Evolutionary conservation across 805 yeast genomes (phyloP).

Genomic region (Debaryomyces prosopidis): DNA sequence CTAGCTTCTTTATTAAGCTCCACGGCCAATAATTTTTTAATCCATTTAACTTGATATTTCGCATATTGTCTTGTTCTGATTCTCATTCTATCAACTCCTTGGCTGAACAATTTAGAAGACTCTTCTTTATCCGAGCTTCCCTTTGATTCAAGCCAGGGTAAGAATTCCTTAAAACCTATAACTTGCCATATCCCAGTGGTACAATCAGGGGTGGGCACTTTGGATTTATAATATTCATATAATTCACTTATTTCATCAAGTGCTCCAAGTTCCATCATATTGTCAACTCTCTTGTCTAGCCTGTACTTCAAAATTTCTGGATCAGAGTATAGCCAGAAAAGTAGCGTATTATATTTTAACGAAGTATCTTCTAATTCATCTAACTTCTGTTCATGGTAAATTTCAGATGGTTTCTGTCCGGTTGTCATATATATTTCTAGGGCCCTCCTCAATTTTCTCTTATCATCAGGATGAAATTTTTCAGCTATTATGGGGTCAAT

Average conservation of each 20-base stretch:
- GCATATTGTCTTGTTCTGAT: slow-evolving; percentile 84
- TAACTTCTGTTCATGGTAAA: slow-evolving; percentile 61
- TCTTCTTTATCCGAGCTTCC: slow-evolving; percentile 8
- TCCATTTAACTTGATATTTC: slow-evolving; percentile 88
- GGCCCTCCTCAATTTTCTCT: slow-evolving; percentile 74
- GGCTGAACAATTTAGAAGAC: slow-evolving; percentile 26
- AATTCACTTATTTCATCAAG: slow-evolving; percentile 65
- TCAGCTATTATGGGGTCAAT: slow-evolving; percentile 72
- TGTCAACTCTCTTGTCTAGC: slow-evolving; percentile 78
- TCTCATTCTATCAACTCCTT: slow-evolving; percentile 76
- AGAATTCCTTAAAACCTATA: slow-evolving; percentile 87
- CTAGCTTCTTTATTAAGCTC: slow-evolving; percentile 53
- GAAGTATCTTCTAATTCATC: slow-evolving; percentile 44
- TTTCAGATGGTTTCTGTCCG: slow-evolving; percentile 65
- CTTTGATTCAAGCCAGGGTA: slow-evolving; percentile 57
- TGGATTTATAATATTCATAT: slow-evolving; percentile 42
- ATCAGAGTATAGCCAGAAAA: slow-evolving; percentile 82
- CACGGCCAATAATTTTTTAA: slow-evolving; percentile 63
- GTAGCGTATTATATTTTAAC: slow-evolving; percentile 59
- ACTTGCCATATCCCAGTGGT: slow-evolving; percentile 91
- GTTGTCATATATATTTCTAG: slow-evolving; percentile 75
- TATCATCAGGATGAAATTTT: slow-evolving; percentile 92
- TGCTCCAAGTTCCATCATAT: slow-evolving; percentile 75
- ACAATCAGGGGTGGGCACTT: slow-evolving; percentile 44
- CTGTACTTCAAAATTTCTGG: slow-evolving; percentile 57